Percentiles rank a stretch among this genome's conserved stretches.
phyloP scores from a whole-genome alignment of 2,329 filamentous ascomycete genomes.

The Phoma herbarum region DNA sequence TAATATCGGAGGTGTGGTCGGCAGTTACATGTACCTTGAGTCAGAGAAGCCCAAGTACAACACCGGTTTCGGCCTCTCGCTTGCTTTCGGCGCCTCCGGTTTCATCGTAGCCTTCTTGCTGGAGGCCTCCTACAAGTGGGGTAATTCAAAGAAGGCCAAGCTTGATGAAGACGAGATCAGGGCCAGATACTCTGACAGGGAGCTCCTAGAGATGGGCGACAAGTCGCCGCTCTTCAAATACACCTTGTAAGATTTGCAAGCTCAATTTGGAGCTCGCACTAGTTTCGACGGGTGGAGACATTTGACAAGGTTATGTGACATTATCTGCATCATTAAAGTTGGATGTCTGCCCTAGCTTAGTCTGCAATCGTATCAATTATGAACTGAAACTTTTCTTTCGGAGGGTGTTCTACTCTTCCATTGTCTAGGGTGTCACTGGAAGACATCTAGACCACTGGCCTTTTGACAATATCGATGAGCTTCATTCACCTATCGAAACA shows the following conservation, averaged over 20 bases:
- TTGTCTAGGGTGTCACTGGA: no score
- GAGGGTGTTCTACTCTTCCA: no score
- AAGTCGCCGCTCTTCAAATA: constrained; percentile 54
- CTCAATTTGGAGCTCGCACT: not conserved
- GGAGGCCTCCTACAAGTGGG: constrained; percentile 44
- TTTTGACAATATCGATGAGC: no score
- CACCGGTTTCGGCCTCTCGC: constrained; percentile 48
- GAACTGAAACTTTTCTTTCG: no score
- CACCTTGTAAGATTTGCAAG: constrained; percentile 14
- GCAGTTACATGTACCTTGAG: constrained; percentile 49
- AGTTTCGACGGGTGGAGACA: no score
- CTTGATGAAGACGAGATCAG: constrained; percentile 49
- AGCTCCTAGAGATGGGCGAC: constrained; percentile 52
- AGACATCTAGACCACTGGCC: no score
- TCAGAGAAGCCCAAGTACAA: constrained; percentile 49
- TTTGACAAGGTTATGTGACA: no score
- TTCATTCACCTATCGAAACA: no score
- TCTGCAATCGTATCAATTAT: no score
- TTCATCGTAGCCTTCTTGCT: constrained; percentile 36
- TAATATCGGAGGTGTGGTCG: constrained; percentile 44
- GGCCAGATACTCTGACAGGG: constrained; percentile 48
- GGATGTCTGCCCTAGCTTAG: no score
- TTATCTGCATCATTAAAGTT: no score
- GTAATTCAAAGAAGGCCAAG: constrained; percentile 49
- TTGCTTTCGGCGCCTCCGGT: constrained; percentile 39